Base-by-base conservation (phyloP, 2,329 filamentous ascomycete genomes). In the Diplodia corticola region DNA sequence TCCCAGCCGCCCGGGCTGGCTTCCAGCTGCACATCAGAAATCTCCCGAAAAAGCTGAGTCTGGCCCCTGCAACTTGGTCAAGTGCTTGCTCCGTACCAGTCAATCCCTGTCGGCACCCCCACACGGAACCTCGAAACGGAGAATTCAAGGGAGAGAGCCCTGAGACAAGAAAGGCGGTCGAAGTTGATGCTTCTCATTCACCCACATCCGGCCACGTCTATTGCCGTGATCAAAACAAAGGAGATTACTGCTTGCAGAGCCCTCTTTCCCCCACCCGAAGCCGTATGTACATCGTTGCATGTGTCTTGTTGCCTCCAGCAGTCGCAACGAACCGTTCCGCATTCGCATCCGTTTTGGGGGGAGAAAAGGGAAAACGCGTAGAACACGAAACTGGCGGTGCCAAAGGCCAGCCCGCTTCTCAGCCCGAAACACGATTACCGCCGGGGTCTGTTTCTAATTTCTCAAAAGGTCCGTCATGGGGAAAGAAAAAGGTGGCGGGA, bases 241-340 rank as follows among this genome's bases (percentile, higher is more conserved):
- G 57, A 15, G 46, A 30, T 22, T 37, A 35, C 57, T 49, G 57
- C 44, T 35, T 44, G 44, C 57, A 61, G 24, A 15, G 55, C 30
- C 40, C 44, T 24, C 22, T 44, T 44, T 20, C 40, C 57, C 37
- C 40, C 26, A 30, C 26, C 13, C 28, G 28, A 61, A 49, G 57
- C 57, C 44, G 57, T 61, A 61, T 61, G 48, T 61, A 61, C 57
- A 61, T 49, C 57, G 57, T 22, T 60, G 55, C 48, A 61, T 61
- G 55, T 48, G 48, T 61, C 40, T 60, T 46, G 57, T 49, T 61
- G 57, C 57, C 57, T 49, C 57, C 57, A 61, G 44, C 22, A 49
- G 28, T 33, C 15, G 57, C 57, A 49, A 35, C 44, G n/a, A 35
- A 44, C n/a, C 44, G 57, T 61, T n/a, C 40, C 28, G 57, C 44